Base-by-base conservation (phyloP, 208 protist species). In the Acanthamoeba castellanii region DNA sequence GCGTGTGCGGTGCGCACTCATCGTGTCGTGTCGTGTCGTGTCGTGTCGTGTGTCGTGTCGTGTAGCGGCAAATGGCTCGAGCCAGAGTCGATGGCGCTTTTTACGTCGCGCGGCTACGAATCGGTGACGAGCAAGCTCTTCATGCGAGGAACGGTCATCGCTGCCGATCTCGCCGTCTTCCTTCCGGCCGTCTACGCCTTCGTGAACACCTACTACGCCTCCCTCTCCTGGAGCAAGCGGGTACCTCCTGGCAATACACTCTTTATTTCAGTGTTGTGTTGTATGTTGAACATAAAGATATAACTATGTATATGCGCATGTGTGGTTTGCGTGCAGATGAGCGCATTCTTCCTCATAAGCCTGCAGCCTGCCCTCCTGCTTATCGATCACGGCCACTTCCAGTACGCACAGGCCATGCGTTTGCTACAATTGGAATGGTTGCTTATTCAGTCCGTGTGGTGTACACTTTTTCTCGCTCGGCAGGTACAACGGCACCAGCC, bases 311-410 rank as follows among this genome's bases (percentile, higher is more conserved):
- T 42, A 42, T 42, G 3, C 37, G 37, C 1, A 42, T 42, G 37
- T 42, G 37, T 42, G 37, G 37, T 68, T 47, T 5, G 20, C 57
- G 22, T 14, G 85, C 59, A 92, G 68, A 52, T 94, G 84, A 70
- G 9, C 66, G 92, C 42, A 7, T 88, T 95, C 25, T 16, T 95
- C 30, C 16, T 98, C 14, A 7, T 98, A 16, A 37, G 96, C 45
- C 66, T 97, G 4, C 84, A 97, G n/a, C 97, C 98, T 22, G 70
- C 90, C 3, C 59, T 99, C 0, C n/a, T 99, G 8, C 68, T 99
- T 0, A 98, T 99, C 68, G 98, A 99, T 76, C 98, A 99, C 95
- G 98, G 98, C 52, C 98, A 99, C 94, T 99, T 99, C 87, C 98
- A 99, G 96, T 99, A 96, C 95, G 97, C 37, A 97, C 34, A 2